Evolutionary conservation across 2,329 filamentous ascomycete genomes (phyloP), one percentile per base, ranked within the genome.

Genomic region (Chalaropsis ovoidea): DNA sequence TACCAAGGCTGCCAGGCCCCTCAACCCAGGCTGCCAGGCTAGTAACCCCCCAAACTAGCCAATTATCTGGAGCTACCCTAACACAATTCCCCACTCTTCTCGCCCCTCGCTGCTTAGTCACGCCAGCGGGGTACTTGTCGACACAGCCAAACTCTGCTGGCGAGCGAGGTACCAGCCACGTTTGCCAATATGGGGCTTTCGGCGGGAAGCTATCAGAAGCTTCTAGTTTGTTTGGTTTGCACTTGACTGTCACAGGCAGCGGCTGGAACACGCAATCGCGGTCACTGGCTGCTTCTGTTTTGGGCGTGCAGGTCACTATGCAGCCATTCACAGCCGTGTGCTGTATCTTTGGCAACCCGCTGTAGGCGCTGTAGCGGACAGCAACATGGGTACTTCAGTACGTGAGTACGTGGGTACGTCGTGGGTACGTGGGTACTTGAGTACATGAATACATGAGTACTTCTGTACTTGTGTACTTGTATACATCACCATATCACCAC

Each of bases 81-180:
- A 24, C 39, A 15, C 31, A 56, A 35, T 66, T 54, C 42, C 56
- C 65, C 65, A 64, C 65, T 67, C 39, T 27, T 54, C 35, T 54
- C n/a, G 31, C 54, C 65, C 65, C 62, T 64, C 49, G 49, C 62
- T 56, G 65, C 58, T 67, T 67, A 67, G 65, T 67, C 62, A 67
- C 17, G 52, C 19, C 27, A 58, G 62, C 39, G 41, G 49, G 22
- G 43, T 61, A 61, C 43, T 22, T 49, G 19, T 15, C 1, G 15
- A 4, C 19, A 11, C 52, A 61, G 42, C 17, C n/a, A 27, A 62
- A 49, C 41, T 19, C 17, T 39, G 27, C 42, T 19, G 43, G 17
- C 43, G 13, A 13, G 3, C 27, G 27, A 64, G 31, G 65, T 67
- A 67, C 65, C 62, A 63, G 65, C 65, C 65, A 64, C 62, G 42